Evolutionary conservation across 768 basidiomycete genomes (phyloP), one percentile per base, ranked within the genome.

Genomic region (Tricholoma bakamatsutake): DNA sequence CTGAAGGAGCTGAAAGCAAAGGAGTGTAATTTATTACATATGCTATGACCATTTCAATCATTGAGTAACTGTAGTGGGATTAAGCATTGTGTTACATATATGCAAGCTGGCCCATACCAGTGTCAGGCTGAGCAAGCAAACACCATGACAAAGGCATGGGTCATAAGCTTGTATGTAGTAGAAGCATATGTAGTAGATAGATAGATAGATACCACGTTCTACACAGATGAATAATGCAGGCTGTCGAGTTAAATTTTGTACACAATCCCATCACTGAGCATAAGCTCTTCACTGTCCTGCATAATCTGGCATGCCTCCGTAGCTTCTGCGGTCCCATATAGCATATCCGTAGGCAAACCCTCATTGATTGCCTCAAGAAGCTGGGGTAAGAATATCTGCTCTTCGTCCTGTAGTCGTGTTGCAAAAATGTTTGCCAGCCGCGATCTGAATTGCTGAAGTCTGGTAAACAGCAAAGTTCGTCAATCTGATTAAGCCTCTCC

Each of bases 291-390:
- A 11, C 74, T 76, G 15, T 87, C 85, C 27, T 80, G 79, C 95
- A 98, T 97, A 34, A 76, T 69, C 59, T 82, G 76, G 56, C 87
- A 85, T 21, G 85, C 83, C 53, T 77, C 75, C 5, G 82, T 83
- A 1, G 90, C 96, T 69, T 98, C 96, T 11, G 79, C 76, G 0
- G 84, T 87, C 2, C 90, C 88, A 69, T 92, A 98, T 37, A 94
- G 73, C 15, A 77, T 76, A 46, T 80, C 80, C 2, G 82, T 80
- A 8, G 80, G 64, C 53, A 97, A 68, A 18, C 90, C 90, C 54
- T 83, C 78, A 65, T 98, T 98, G 66, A 97, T 75, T 53, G 80
- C 68, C 60, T 85, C 80, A 28, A 96, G 70, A 24, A 96, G 74
- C 37, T 85, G 81, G 15, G 74, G 74, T 55, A 95, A 71, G 66